A percentile compares a stretch with the other conserved stretches of the same genome.
Evolutionary conservation across 2,329 filamentous ascomycete genomes (phyloP).

Genomic region (Teratosphaeria pseudoeucalypti): DNA sequence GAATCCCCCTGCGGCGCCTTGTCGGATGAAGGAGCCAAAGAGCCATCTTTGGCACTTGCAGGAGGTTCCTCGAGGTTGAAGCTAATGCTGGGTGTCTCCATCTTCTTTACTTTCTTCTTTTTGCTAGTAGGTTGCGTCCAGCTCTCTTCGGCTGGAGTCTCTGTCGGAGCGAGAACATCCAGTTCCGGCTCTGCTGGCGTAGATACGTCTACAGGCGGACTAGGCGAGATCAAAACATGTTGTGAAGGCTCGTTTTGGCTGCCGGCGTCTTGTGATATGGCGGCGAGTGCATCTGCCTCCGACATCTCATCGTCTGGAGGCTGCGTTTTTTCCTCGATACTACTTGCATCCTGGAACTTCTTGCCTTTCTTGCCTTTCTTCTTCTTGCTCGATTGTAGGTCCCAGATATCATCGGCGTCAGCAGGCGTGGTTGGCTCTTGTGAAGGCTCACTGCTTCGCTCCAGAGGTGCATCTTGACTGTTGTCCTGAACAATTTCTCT

Average conservation of each 20-base stretch:
- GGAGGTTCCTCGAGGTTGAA: background rate
- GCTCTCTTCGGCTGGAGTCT: conserved; percentile 1
- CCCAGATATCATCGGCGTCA: background rate
- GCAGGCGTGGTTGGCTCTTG: background rate
- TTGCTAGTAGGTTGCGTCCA: conserved; percentile 6
- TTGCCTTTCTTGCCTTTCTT: conserved; percentile 19
- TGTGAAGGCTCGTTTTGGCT: background rate
- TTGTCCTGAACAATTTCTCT: background rate
- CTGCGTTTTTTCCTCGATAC: background rate
- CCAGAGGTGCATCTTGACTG: background rate
- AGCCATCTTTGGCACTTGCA: background rate
- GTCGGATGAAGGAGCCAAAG: background rate
- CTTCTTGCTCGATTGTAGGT: background rate
- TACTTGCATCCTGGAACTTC: conserved; percentile 5
- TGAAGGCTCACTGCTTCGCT: background rate
- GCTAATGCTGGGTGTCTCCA: background rate
- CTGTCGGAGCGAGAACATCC: background rate
- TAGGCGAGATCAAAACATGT: background rate
- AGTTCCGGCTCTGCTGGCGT: background rate
- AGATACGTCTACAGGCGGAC: background rate
- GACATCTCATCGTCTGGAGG: background rate
- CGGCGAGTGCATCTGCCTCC: background rate
- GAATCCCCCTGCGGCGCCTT: background rate
- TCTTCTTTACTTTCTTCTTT: conserved; percentile 10
- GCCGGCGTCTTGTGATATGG: background rate